Conservation (phyloP, 306 rosid species). For the Datisca glomerata region DNA sequence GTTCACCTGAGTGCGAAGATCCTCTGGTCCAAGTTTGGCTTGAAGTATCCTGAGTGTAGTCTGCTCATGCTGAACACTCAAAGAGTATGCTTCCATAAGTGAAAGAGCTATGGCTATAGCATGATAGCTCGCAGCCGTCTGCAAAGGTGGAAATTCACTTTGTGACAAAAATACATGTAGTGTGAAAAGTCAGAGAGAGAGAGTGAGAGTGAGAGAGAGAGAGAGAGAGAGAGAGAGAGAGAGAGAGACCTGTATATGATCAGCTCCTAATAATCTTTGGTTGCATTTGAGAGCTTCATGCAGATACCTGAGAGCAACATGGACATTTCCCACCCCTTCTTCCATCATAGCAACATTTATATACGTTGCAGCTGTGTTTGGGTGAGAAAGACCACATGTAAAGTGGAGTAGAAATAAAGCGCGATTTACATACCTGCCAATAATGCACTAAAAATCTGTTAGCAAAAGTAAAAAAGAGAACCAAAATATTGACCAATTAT, state of each 20-base stretch:
- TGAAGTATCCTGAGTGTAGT: slow-evolving; percentile 86
- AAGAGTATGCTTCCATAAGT: slow-evolving; percentile 91
- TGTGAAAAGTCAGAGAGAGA: background rate
- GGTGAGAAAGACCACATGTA: slow-evolving; percentile 91
- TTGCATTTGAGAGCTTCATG: slow-evolving; percentile 99
- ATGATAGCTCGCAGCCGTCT: slow-evolving; percentile 99
- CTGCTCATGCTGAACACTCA: slow-evolving; percentile 96
- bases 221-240: slow-evolving; percentile 11
- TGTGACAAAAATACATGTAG: background rate
- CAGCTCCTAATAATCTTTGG: slow-evolving; percentile 84
- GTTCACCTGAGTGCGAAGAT: slow-evolving; percentile 97
- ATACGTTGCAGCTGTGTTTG: slow-evolving; percentile 96
- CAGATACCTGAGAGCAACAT: slow-evolving; percentile 88
- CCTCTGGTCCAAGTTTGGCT: slow-evolving; percentile 78
- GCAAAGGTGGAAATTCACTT: slow-evolving; percentile 12
- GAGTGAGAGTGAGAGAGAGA: background rate
- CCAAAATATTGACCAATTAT: too few species aligned
- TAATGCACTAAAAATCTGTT: slow-evolving; percentile 6
- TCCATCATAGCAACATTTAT: slow-evolving; percentile 99
- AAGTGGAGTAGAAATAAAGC: slow-evolving; percentile 94
- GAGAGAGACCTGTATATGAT: slow-evolving; percentile 77
- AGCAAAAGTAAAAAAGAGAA: too few species aligned
- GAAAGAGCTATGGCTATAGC: slow-evolving; percentile 99
- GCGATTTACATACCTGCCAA: slow-evolving; percentile 77
- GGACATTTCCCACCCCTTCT: slow-evolving; percentile 96